Base-by-base conservation (phyloP, 345 rosid species). In the Gossypium sturtianum region DNA sequence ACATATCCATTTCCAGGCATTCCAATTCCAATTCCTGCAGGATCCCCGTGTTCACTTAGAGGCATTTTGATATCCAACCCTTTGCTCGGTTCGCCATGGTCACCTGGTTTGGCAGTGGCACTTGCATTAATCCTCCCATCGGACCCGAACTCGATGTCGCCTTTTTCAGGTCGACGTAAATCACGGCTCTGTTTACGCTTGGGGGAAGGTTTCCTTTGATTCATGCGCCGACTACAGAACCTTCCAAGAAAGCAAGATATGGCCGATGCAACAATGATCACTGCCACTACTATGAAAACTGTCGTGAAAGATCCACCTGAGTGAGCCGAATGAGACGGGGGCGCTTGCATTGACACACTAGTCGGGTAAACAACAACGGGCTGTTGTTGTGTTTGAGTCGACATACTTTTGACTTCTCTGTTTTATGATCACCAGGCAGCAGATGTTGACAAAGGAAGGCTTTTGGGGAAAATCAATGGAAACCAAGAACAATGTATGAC, bases 211-310 rank as follows among this genome's bases (percentile, higher is more conserved):
- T 66, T 54, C 25, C 54, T n/a, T 57, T 44, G 60, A 23, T 17
- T 43, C 22, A 12, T 38, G 27, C 75, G 74, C 70, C 80, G 48
- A 62, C 75, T 84, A 61, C 91, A 87, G 58, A 89, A 49, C 53
- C 90, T 80, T 43, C 94, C 91, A 13, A 89, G 87, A 57, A 80
- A 86, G 81, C 91, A 86, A 73, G 94, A 89, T 44, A 86, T 75
- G 16, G 78, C 86, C 43, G 91, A 89, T 43, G 88, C 52, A 22
- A 86, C 84, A 10, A 86, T 54, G 25, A 89, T 86, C 11, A 86
- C 90, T 13, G 87, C 90, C 47, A 89, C 81, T 41, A 87, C 87
- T 38, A 89, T 83, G 75, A 84, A 89, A 15, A 86, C 89, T 9
- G 82, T 83, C 64, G 84, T 89, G 8, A 87, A 87, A 15, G 94